Evolutionary conservation across 441 rosid genomes (phyloP), one percentile per base, ranked within the genome.

Genomic region (Kokia cookei): DNA sequence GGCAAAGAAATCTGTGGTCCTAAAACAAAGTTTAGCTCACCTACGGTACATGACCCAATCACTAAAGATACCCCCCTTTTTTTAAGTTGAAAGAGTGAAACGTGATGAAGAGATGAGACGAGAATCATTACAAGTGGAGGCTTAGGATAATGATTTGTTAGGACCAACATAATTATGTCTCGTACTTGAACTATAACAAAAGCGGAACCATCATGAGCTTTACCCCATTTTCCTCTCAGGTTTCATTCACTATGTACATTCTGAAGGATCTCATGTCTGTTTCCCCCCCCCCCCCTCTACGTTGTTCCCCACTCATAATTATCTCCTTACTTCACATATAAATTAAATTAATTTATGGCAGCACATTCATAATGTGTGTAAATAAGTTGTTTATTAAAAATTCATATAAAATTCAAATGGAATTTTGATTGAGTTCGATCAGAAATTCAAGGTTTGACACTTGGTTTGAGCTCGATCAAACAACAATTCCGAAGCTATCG

Each of bases 91-190:
- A 13, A 64, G 75, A 22, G 43, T 42, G 48, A 29, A 75, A 73
- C 7, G 64, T 77, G 80, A 76, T 72, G 73, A 29, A 74, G n/a
- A 62, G 75, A 72, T 70, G 73, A 24, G 66, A 32, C 35, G 73
- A 67, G 58, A 72, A 35, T 73, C 8, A 81, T 84, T 75, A 71
- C 47, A 76, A 76, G 81, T 74, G 73, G 81, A 78, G 77, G 81
- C 17, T 70, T 60, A 75, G 51, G 78, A 61, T 69, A 62, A 82
- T 84, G 79, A 79, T 67, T 81, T 37, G 76, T 73, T 62, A 76
- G 80, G 87, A 79, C 77, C 77, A 64, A 26, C 54, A 84, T 88
- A 63, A 85, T 86, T 80, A 75, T 87, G 87, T 85, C 82, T 79
- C 79, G 87, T 83, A 81, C 85, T 84, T 80, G 54, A 79, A 74